A percentile compares a stretch with the other conserved stretches of the same genome.
Conservation (phyloP, 2,329 filamentous ascomycete genomes). For the Ramularia collo-cygni region DNA sequence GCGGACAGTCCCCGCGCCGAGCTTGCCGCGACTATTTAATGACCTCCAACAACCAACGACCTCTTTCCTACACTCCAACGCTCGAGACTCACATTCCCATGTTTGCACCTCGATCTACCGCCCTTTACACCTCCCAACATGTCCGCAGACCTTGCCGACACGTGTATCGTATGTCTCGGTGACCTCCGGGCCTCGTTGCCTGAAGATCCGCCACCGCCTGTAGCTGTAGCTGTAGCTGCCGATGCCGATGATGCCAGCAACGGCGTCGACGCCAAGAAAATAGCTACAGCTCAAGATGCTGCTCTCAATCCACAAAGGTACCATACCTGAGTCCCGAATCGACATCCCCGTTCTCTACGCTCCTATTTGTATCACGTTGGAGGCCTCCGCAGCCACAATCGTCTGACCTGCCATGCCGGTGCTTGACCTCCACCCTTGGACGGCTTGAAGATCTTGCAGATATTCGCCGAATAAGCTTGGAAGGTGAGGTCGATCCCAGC, state of each 20-base stretch:
- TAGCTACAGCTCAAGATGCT: conserved; percentile 9
- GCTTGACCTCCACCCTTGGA: conserved; percentile 32
- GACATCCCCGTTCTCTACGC: conserved; percentile 10
- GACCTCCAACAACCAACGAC: conserved; percentile 9
- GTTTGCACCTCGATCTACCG: conserved; percentile 9
- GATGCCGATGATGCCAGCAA: conserved; percentile 18
- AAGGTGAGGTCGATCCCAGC: conserved; percentile 32
- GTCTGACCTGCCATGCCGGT: conserved; percentile 20
- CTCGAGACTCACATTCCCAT: conserved; percentile 8
- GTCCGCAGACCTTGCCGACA: conserved; percentile 50
- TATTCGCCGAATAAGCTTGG: conserved; percentile 35
- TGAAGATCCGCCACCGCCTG: conserved; percentile 41
- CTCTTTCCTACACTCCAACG: conserved; percentile 7
- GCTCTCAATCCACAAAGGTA: conserved; percentile 27
- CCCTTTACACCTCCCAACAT: conserved; percentile 7
- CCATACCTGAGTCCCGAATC: conserved; percentile 18
- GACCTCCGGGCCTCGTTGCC: conserved; percentile 56
- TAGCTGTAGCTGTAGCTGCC: conserved; percentile 15
- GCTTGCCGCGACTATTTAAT: conserved; percentile 4
- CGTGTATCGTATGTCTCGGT: conserved; percentile 66
- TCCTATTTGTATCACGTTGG: conserved; percentile 21
- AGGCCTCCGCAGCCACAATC: conserved; percentile 21
- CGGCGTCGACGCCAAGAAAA: conserved; percentile 22
- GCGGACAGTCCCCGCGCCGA: too few relatives aligned
- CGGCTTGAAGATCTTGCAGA: conserved; percentile 32